These are phyloP conservation scores for Dendrocalamus latiflorus DNA, from an alignment of 202 grass and related monocot genomes.

Conservation along the genomic window DNA sequence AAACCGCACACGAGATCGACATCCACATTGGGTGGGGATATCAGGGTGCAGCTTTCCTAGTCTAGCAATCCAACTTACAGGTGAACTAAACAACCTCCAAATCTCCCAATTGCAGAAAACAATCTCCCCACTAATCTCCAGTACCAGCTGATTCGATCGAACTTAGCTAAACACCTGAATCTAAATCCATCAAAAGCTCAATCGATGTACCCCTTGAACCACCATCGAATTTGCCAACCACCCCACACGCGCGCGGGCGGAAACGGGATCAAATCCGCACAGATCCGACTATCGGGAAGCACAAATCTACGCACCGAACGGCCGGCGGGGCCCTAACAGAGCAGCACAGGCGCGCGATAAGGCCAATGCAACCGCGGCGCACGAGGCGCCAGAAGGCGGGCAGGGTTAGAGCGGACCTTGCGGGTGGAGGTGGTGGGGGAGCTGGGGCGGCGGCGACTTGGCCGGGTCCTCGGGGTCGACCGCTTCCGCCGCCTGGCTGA, in stretches of 20 bases:
- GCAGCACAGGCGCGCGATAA: background rate
- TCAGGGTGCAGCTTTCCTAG: background rate
- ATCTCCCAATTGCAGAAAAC: background rate
- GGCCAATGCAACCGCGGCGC: background rate
- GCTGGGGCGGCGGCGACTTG: conserved; percentile 61
- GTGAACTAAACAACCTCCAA: background rate
- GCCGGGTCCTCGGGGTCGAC: conserved; percentile 81
- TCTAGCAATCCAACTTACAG: background rate
- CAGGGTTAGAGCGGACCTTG: conserved; percentile 52
- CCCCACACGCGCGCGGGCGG: background rate
- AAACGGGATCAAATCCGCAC: background rate
- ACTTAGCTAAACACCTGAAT: background rate
- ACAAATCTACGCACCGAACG: background rate
- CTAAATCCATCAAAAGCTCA: background rate
- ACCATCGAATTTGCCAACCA: background rate
- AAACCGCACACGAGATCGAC: background rate
- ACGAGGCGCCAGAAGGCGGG: background rate
- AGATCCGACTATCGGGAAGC: background rate
- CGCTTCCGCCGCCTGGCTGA: conserved; percentile 58
- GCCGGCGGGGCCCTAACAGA: background rate
- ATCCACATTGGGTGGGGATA: background rate
- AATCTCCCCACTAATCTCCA: background rate
- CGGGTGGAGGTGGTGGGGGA: conserved; percentile 80
- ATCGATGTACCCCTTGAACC: background rate
- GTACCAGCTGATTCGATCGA: background rate